A percentile compares a stretch with the other conserved stretches of the same genome.
Conservation (phyloP, 139 green algal species). For the Zygnema circumcarinatum region DNA sequence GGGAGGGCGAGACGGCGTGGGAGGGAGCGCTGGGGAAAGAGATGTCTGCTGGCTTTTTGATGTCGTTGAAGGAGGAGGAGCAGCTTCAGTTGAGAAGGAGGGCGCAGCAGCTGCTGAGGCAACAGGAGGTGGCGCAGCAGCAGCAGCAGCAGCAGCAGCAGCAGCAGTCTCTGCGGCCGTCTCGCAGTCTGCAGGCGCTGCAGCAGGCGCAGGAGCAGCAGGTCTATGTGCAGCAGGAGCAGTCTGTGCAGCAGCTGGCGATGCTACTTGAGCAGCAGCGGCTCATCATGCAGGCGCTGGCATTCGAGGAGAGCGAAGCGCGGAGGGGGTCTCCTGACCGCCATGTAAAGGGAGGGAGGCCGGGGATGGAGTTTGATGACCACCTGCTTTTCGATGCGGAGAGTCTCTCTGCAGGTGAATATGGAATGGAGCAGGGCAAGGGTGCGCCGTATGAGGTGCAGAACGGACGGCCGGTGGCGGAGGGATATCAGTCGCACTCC, state of each 20-base stretch:
- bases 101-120: background rate
- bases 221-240: background rate
- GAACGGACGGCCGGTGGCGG: background rate
- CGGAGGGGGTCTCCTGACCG: background rate
- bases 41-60: background rate
- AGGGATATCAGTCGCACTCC: background rate
- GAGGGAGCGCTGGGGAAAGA: background rate
- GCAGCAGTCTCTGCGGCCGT: background rate
- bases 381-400: background rate
- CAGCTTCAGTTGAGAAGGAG: background rate
- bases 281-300: background rate
- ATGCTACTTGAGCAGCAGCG: background rate
- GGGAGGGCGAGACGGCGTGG: too few relatives aligned
- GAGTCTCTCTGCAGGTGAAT: background rate
- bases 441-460: background rate
- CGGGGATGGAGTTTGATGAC: background rate
- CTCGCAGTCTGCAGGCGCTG: too few relatives aligned
- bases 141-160: background rate
- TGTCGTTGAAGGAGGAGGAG: background rate
- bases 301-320: background rate
- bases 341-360: background rate
- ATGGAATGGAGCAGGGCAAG: background rate
- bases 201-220: too few relatives aligned
- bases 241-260: background rate
- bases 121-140: background rate